A percentile compares a stretch with the other conserved stretches of the same genome.
Evolutionary conservation across 179 eudicot genomes (phyloP).

Genomic region (Sideroxylon spinosum): DNA sequence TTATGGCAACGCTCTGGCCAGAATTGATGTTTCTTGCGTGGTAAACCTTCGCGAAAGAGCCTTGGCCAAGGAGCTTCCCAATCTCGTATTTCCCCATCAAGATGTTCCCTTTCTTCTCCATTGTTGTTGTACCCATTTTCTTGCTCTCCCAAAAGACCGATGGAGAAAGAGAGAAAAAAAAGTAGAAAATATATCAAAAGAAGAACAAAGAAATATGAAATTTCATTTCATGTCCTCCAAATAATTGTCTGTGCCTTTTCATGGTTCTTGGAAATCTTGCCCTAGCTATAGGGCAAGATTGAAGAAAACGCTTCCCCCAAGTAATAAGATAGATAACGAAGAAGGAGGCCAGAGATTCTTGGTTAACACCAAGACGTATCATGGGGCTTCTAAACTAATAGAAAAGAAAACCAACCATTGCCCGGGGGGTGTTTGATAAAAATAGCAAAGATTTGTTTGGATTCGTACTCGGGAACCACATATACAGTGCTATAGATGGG

Average conservation of each 20-base stretch:
- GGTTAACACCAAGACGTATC: background rate
- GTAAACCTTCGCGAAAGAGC: constrained; percentile 73
- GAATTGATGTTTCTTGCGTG: constrained; percentile 44
- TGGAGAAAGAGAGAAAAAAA: background rate
- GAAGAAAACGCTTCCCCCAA: background rate
- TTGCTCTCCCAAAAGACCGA: background rate
- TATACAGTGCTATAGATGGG: background rate
- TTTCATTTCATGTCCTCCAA: background rate
- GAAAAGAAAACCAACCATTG: constrained; percentile 5
- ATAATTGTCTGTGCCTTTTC: background rate
- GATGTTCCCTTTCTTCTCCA: constrained; percentile 55
- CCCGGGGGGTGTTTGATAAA: background rate
- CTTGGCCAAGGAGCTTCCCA: constrained; percentile 66
- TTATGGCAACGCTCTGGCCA: constrained; percentile 58
- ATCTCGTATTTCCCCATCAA: constrained; percentile 68
- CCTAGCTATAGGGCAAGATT: constrained; percentile 10
- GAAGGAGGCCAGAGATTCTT: background rate
- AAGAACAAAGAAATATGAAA: background rate
- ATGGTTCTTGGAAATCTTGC: constrained; percentile 5
- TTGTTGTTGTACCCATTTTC: constrained; percentile 13
- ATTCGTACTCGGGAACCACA: no score
- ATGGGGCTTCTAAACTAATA: background rate
- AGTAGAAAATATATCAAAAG: background rate
- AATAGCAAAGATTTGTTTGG: constrained; percentile 7
- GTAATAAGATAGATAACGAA: background rate